These are phyloP conservation scores for Notholithocarpus densiflorus DNA, from an alignment of 306 rosid species.

Conservation along the genomic window DNA sequence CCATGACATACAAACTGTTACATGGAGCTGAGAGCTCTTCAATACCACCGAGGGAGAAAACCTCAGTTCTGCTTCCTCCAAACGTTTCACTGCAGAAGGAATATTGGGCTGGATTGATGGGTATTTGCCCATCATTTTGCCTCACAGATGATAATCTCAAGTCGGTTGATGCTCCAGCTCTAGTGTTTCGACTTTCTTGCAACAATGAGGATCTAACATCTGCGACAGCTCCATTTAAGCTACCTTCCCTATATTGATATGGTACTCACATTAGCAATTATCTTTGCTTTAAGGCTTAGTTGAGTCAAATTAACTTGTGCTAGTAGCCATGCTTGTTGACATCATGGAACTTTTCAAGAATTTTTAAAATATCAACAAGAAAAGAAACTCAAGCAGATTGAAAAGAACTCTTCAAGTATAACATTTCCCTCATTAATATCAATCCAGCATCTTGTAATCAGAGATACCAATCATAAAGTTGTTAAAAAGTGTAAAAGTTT, in stretches of 20 bases:
- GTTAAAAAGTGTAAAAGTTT: not conserved
- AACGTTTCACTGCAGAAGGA: slow-evolving; percentile 28
- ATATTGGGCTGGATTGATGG: slow-evolving; percentile 35
- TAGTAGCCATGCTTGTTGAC: not conserved
- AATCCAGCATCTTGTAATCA: slow-evolving; percentile 9
- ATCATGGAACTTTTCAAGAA: not conserved
- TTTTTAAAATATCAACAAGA: not conserved
- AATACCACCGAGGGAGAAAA: slow-evolving; percentile 37
- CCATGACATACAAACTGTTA: slow-evolving; percentile 20
- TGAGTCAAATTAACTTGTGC: not conserved
- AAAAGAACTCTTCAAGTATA: not conserved
- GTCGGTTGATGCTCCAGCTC: slow-evolving; percentile 15
- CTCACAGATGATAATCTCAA: slow-evolving; percentile 42
- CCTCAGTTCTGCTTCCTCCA: slow-evolving; percentile 24
- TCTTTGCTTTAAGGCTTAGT: not conserved
- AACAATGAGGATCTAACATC: slow-evolving; percentile 31
- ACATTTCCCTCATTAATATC: slow-evolving; percentile 2
- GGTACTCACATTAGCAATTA: slow-evolving; percentile 28
- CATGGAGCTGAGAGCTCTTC: slow-evolving; percentile 28
- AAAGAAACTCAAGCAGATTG: slow-evolving; percentile 3
- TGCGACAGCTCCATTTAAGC: slow-evolving; percentile 27
- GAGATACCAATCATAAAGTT: not conserved
- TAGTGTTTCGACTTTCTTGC: slow-evolving; percentile 30
- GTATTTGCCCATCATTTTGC: slow-evolving; percentile 15
- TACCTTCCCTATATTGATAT: slow-evolving; percentile 36